A percentile compares a stretch with the other conserved stretches of the same genome.
phyloP scores from a whole-genome alignment of 257 asterid species.

The Mentha longifolia region DNA sequence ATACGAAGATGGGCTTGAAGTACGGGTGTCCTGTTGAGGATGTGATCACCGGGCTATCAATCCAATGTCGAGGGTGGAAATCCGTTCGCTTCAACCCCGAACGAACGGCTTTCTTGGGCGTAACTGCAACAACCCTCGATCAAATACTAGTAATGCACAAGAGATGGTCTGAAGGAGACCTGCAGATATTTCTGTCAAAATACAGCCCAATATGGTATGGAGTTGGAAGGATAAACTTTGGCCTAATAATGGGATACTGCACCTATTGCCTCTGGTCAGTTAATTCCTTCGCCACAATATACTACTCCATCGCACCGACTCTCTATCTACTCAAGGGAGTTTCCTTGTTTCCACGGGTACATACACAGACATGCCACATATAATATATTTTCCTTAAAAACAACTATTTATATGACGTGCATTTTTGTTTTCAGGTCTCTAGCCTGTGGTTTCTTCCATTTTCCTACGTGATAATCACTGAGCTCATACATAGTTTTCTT shows the following conservation, averaged over 20 bases:
- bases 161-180: conserved; percentile 93
- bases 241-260: conserved; percentile 62
- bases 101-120: conserved; percentile 64
- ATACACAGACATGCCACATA: conserved; percentile 21
- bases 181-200: conserved; percentile 67
- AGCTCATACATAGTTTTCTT: conserved; percentile 37
- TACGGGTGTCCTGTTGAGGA: conserved; percentile 84
- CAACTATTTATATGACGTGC: not conserved
- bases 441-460: conserved; percentile 70
- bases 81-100: conserved; percentile 64
- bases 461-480: conserved; percentile 50
- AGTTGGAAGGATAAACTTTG: conserved; percentile 54
- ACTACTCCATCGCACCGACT: conserved; percentile 72
- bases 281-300: conserved; percentile 68
- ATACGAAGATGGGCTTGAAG: conserved; percentile 70
- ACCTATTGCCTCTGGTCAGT: conserved; percentile 69
- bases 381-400: not conserved
- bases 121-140: conserved; percentile 60
- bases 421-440: conserved; percentile 48
- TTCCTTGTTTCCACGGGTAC: conserved; percentile 75
- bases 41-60: conserved; percentile 74
- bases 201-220: conserved; percentile 65
- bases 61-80: conserved; percentile 77
- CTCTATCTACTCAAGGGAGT: conserved; percentile 68
- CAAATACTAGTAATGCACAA: conserved; percentile 71